Conservation (phyloP, 331 rosid genomes). For the Malus hybrid region DNA sequence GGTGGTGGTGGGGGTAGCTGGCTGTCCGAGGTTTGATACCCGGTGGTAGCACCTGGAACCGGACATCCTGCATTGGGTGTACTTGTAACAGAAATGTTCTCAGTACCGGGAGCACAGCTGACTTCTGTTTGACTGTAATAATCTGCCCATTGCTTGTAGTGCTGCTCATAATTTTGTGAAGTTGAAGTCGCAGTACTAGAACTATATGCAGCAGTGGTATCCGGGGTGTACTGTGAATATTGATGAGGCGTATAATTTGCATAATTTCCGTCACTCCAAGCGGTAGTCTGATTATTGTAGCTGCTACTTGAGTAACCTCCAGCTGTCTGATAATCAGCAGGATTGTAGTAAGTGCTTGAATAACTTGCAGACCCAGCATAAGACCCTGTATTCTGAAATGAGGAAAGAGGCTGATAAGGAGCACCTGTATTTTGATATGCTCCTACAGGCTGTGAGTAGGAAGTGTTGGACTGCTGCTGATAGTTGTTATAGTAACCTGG, state of each 20-base stretch:
- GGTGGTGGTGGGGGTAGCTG: conserved; percentile 55
- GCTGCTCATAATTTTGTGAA: conserved; percentile 70
- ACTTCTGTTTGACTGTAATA: conserved; percentile 94
- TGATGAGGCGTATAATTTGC: conserved; percentile 67
- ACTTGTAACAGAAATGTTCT: conserved; percentile 58
- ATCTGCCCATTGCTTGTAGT: conserved; percentile 81
- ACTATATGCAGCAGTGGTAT: conserved; percentile 52
- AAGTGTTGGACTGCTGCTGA: conserved; percentile 82
- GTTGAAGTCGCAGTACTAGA: conserved; percentile 50
- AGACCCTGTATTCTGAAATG: conserved; percentile 99
- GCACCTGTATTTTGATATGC: conserved; percentile 99
- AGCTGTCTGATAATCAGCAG: conserved; percentile 99
- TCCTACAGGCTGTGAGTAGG: conserved; percentile 95
- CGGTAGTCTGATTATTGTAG: conserved; percentile 60
- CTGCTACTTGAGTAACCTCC: conserved; percentile 77
- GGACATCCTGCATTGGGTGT: conserved; percentile 47
- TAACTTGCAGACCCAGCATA: conserved; percentile 97
- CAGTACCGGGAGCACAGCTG: conserved; percentile 99
- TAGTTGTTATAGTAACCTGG: conserved; percentile 73
- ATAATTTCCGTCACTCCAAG: conserved; percentile 76
- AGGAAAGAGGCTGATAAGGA: conserved; percentile 99
- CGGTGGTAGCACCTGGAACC: conserved; percentile 46
- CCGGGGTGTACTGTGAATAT: conserved; percentile 64
- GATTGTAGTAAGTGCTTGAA: conserved; percentile 99
- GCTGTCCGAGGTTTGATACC: conserved; percentile 48